Percentiles rank a stretch among this genome's conserved stretches.
Evolutionary conservation across 345 rosid genomes (phyloP).

Genomic region (Ailanthus altissimus): DNA sequence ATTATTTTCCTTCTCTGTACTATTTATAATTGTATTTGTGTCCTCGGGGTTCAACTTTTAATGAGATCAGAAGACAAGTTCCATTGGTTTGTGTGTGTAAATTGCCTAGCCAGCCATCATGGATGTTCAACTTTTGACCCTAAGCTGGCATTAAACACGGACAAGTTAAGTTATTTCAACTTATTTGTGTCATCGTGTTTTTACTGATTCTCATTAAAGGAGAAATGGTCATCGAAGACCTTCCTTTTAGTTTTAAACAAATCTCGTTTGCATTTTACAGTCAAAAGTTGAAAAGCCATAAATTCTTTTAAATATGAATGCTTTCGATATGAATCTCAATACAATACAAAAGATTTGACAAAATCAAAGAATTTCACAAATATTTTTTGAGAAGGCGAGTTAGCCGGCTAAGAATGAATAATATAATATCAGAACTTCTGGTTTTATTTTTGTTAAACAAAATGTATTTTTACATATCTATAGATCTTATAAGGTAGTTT

Average conservation of each 20-base stretch:
- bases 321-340: too few relatives aligned
- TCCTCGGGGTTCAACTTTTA: conserved; percentile 11
- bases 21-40: not conserved
- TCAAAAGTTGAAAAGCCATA: not conserved
- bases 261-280: not conserved
- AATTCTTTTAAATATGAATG: too few relatives aligned
- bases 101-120: conserved; percentile 11
- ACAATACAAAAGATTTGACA: too few relatives aligned
- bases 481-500: not conserved
- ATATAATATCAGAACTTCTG: not conserved
- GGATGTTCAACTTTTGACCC: not conserved
- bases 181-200: not conserved
- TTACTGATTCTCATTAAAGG: not conserved
- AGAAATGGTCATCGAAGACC: not conserved
- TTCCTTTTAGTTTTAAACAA: not conserved
- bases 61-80: conserved; percentile 13
- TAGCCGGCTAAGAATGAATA: too few relatives aligned
- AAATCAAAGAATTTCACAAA: too few relatives aligned
- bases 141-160: not conserved
- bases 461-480: not conserved
- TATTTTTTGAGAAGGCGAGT: too few relatives aligned
- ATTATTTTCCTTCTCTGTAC: not conserved
- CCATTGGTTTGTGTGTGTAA: conserved; percentile 21
- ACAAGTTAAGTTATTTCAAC: conserved; percentile 15
- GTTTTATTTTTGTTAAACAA: not conserved